Evolutionary conservation across 306 rosid species (phyloP), one percentile per base, ranked within the genome.

Genomic region (Cicer judaicum): DNA sequence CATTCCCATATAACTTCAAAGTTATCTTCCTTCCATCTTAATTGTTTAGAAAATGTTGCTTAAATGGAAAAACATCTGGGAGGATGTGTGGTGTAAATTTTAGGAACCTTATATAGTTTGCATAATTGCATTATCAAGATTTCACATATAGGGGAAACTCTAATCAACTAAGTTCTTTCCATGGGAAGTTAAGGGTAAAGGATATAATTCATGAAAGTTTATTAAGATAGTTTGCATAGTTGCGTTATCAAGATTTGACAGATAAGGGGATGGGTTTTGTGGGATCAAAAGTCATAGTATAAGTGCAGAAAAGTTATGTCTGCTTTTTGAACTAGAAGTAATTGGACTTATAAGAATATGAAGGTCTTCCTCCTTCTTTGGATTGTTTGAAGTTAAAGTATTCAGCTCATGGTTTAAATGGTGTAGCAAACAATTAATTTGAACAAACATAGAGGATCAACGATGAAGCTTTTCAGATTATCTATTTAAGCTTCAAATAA

Each of bases 51-150:
- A 38, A 15, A 48, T 6, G 7, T 55, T 7, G 29, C 38, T 34
- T 68, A 47, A 59, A 59, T 77, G 75, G 76, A 36, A 56, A 50
- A 13, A 10, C 8, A n/a, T 29, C 16, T 73, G 1, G 38, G 47
- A n/a, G 18, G 36, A 42, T 72, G 29, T 13, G 4, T 10, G 21
- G 52, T 61, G 64, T 39, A 59, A 77, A 69, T 60, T 39, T 38
- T 39, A 18, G 50, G 43, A 49, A 49, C 49, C 10, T 69, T 52
- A 18, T 47, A 11, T 59, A 59, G 16, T 59, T 59, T 59, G 42
- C 16, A 21, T 24, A 43, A 5, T 44, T 18, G 40, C 10, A 9
- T 53, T 55, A 47, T 68, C 24, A 68, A 56, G 41, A 56, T 55
- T 39, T 16, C 40, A 10, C 64, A 29, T 16, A 60, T 49, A 10